phyloP scores from a whole-genome alignment of 2,329 filamentous ascomycete species.

The Sporothrix luriei region DNA sequence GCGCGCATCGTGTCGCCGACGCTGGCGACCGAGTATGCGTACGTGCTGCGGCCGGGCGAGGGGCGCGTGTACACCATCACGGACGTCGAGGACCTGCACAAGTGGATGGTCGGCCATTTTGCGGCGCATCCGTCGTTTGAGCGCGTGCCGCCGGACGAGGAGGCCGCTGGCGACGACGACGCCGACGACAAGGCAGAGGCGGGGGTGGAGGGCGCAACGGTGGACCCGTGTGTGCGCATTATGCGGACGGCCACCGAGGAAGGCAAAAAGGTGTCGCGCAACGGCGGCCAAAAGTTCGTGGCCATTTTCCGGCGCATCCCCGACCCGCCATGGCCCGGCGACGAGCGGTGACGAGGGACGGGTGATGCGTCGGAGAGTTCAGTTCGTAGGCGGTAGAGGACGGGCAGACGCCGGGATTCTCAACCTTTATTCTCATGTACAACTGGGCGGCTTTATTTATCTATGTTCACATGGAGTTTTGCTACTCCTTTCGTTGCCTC shows the following conservation, averaged over 20 bases:
- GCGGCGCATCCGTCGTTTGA: constrained; percentile 77
- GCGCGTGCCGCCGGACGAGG: constrained; percentile 64
- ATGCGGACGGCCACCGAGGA: constrained; percentile 91
- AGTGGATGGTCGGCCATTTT: constrained; percentile 91
- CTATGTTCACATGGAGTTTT: constrained; percentile 18
- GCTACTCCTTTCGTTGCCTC: background rate
- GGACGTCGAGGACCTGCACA: constrained; percentile 89
- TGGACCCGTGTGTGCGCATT: constrained; percentile 67
- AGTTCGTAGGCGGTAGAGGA: background rate
- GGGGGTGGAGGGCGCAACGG: background rate
- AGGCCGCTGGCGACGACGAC: constrained; percentile 58
- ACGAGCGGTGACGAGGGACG: constrained; percentile 21
- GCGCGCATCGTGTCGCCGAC: constrained; percentile 88
- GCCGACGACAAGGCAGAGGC: constrained; percentile 45
- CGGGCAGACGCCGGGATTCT: background rate
- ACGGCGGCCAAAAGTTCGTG: constrained; percentile 87
- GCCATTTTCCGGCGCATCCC: constrained; percentile 80
- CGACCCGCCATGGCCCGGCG: constrained; percentile 69
- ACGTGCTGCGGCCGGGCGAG: constrained; percentile 71
- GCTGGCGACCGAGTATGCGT: constrained; percentile 91
- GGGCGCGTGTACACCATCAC: constrained; percentile 95
- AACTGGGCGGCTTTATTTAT: background rate
- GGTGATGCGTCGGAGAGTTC: constrained; percentile 4
- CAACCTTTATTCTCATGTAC: background rate
- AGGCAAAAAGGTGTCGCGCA: constrained; percentile 92